Conservation (phyloP, 2,329 filamentous ascomycete species). For the Pestalotiopsis sp. region DNA sequence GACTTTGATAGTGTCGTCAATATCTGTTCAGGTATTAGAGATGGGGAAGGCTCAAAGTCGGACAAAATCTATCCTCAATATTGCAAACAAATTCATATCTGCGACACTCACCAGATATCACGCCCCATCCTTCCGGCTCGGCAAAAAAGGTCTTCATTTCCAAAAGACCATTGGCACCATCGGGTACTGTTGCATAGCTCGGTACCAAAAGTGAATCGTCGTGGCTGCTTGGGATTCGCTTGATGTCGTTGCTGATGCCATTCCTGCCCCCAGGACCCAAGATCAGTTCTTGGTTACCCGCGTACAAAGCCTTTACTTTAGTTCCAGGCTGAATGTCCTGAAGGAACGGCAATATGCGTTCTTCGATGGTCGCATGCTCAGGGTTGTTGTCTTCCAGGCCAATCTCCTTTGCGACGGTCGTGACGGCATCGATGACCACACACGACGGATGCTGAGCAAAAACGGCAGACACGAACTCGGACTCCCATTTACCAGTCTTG, state of each 20-base stretch:
- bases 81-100: neutral
- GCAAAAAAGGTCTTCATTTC: slow-evolving; percentile 75
- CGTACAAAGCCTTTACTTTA: slow-evolving; percentile 65
- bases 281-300: slow-evolving; percentile 43
- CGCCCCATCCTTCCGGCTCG: slow-evolving; percentile 76
- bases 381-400: slow-evolving; percentile 64
- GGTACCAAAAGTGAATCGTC: slow-evolving; percentile 47
- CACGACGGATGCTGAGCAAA: slow-evolving; percentile 74
- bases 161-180: slow-evolving; percentile 54
- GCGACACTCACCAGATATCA: slow-evolving; percentile 66
- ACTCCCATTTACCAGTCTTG: slow-evolving; percentile 63
- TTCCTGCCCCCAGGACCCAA: slow-evolving; percentile 72
- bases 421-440: slow-evolving; percentile 68
- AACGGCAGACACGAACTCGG: slow-evolving; percentile 81
- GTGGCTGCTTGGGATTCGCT: slow-evolving; percentile 49
- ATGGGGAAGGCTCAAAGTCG: neutral
- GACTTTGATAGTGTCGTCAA: slow-evolving; percentile 95
- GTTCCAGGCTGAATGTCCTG: slow-evolving; percentile 74
- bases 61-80: neutral
- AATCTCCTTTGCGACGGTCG: slow-evolving; percentile 69
- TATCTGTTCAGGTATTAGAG: slow-evolving; percentile 52
- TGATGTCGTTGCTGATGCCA: slow-evolving; percentile 69
- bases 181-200: slow-evolving; percentile 51
- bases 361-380: slow-evolving; percentile 60
- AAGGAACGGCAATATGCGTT: slow-evolving; percentile 75